Conservation (phyloP, 2,329 filamentous ascomycete species). For the Trichoderma sp. region DNA sequence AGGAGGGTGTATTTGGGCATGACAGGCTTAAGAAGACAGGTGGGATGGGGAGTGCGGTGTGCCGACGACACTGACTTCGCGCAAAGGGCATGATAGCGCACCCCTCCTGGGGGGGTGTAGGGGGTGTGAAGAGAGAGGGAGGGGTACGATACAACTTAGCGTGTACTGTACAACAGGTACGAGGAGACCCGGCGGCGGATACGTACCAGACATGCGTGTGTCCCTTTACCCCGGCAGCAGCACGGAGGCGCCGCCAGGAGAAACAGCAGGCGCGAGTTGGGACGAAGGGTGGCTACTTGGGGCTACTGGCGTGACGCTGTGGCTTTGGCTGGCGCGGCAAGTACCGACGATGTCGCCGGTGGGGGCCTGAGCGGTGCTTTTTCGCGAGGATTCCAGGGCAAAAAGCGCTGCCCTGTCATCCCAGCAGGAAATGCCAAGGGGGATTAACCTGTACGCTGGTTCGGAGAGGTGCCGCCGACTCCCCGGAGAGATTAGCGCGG, state of each 20-base stretch:
- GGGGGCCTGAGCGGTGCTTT: conserved; percentile 4
- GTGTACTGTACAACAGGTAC: conserved; percentile 24
- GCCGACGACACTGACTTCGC: conserved; percentile 14
- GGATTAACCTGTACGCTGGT: conserved; percentile 23
- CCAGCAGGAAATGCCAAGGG: conserved; percentile 3
- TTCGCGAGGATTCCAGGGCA: conserved; percentile 25
- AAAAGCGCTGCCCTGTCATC: conserved; percentile 19
- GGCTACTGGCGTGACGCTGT: background rate
- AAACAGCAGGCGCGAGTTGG: background rate
- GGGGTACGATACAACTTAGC: background rate
- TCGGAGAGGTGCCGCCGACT: conserved; percentile 25
- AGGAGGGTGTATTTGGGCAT: conserved; percentile 27
- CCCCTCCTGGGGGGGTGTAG: background rate
- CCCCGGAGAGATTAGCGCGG: conserved; percentile 24
- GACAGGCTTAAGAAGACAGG: conserved; percentile 28
- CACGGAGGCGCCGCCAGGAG: conserved; percentile 27
- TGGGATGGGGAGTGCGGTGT: conserved; percentile 24
- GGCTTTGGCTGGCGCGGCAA: background rate
- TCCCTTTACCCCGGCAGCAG: conserved; percentile 13
- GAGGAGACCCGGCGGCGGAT: background rate
- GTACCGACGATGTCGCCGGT: conserved; percentile 19
- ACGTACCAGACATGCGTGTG: conserved; percentile 10
- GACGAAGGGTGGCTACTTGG: conserved; percentile 4
- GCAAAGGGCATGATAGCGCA: conserved; percentile 20
- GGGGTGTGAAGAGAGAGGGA: background rate